Conservation (phyloP, 352 stramenopile species). For the Pelagophyceae sp. region DNA sequence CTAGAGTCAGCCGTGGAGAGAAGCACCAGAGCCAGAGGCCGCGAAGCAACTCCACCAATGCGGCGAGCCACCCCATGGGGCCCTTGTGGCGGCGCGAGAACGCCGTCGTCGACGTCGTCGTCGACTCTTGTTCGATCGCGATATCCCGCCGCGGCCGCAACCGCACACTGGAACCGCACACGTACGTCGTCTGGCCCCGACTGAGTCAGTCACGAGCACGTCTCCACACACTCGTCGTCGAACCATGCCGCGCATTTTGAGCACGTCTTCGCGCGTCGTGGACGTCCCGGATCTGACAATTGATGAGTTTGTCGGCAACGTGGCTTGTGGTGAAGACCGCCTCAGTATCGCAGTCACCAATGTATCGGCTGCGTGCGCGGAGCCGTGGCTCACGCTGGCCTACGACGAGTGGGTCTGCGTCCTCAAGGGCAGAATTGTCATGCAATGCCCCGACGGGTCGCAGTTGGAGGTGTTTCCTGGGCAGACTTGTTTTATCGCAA, state of each 20-base stretch:
- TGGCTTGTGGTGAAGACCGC: slow-evolving; percentile 35
- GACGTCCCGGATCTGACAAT: slow-evolving; percentile 44
- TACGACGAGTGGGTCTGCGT: slow-evolving; percentile 45
- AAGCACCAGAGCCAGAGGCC: background rate
- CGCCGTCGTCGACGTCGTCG: background rate
- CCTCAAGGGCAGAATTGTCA: background rate
- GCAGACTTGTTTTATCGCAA: slow-evolving; percentile 43
- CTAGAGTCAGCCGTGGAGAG: background rate
- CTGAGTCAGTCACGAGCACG: too few relatives aligned
- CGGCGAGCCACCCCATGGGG: background rate
- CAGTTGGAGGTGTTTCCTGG: slow-evolving; percentile 34
- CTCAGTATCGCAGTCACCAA: slow-evolving; percentile 44
- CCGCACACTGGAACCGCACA: too few relatives aligned
- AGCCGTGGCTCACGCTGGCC: slow-evolving; percentile 48
- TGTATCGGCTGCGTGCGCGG: slow-evolving; percentile 32
- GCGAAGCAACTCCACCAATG: background rate
- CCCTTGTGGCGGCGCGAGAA: background rate
- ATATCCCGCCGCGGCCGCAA: too few relatives aligned
- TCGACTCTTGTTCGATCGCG: background rate
- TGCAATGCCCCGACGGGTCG: background rate
- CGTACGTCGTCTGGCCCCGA: too few relatives aligned
- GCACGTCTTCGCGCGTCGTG: slow-evolving; percentile 41
- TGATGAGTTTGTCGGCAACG: slow-evolving; percentile 49
- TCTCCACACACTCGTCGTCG: too few relatives aligned
- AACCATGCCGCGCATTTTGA: slow-evolving; percentile 33